Evolutionary conservation across 306 rosid genomes (phyloP).

Genomic region (Ziziphus jujuba): DNA sequence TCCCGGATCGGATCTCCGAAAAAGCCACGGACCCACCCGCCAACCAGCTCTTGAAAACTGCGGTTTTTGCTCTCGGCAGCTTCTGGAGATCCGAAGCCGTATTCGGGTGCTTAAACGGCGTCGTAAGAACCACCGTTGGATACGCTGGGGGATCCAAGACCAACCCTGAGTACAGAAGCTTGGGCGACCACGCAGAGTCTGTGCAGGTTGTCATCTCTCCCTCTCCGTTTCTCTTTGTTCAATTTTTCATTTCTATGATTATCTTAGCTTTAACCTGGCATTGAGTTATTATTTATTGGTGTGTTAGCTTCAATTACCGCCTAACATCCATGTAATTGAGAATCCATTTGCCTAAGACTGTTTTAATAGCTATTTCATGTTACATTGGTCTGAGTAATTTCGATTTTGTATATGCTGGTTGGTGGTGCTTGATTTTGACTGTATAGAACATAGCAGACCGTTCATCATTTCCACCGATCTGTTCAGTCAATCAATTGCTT

Average conservation of each 20-base stretch:
- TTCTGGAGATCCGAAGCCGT: constrained; percentile 97
- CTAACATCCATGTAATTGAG: neutral
- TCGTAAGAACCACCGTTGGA: constrained; percentile 72
- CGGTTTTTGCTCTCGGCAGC: constrained; percentile 86
- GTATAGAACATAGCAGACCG: too few species aligned
- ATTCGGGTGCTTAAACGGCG: constrained; percentile 88
- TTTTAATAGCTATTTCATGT: too few species aligned
- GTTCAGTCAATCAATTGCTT: too few species aligned
- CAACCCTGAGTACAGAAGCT: constrained; percentile 82
- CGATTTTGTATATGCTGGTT: too few species aligned
- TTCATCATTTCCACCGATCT: too few species aligned
- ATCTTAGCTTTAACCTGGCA: neutral
- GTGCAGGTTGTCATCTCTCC: constrained; percentile 52
- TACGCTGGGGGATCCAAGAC: constrained; percentile 84
- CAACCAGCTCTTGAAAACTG: constrained; percentile 42
- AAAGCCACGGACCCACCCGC: constrained; percentile 31
- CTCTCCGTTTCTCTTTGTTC: neutral
- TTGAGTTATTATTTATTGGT: neutral
- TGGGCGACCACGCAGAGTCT: constrained; percentile 83
- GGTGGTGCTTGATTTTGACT: too few species aligned
- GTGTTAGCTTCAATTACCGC: neutral
- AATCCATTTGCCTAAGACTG: neutral
- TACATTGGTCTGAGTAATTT: too few species aligned
- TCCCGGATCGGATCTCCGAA: constrained; percentile 59
- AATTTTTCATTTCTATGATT: constrained; percentile 5